Conservation (phyloP, 441 rosid species). For the Gossypium aridum region DNA sequence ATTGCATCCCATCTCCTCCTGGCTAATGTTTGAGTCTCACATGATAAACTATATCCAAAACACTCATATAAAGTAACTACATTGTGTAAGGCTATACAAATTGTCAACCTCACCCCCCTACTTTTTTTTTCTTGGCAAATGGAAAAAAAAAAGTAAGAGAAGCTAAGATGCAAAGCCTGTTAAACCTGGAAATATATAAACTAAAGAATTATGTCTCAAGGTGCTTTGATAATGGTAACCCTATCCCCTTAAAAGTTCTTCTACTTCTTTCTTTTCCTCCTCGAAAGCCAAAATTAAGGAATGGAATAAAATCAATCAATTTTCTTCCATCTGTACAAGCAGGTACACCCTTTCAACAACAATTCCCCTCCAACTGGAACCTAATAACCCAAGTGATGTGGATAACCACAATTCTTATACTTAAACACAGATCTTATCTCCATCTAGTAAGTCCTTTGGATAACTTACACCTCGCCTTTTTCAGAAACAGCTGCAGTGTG, state of each 20-base stretch:
- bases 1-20: slow-evolving; percentile 43
- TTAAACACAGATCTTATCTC: slow-evolving; percentile 36
- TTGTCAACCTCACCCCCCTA: slow-evolving; percentile 5
- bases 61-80: slow-evolving; percentile 43
- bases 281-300: neutral
- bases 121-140: neutral
- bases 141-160: neutral
- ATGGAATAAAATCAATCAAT: neutral
- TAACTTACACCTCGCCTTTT: slow-evolving; percentile 95
- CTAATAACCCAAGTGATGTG: slow-evolving; percentile 36
- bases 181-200: neutral
- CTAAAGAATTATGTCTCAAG: neutral
- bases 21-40: slow-evolving; percentile 41
- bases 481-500: slow-evolving; percentile 91
- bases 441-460: slow-evolving; percentile 32
- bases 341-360: neutral
- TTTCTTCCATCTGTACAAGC: neutral
- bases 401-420: slow-evolving; percentile 45
- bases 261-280: neutral
- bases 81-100: slow-evolving; percentile 43
- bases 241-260: neutral
- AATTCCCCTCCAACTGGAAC: neutral
- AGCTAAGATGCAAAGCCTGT: neutral
- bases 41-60: slow-evolving; percentile 38
- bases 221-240: neutral